Evolutionary conservation across 2,329 filamentous ascomycete genomes (phyloP), one percentile per base, ranked within the genome.

Genomic region (Fusarium sp.): DNA sequence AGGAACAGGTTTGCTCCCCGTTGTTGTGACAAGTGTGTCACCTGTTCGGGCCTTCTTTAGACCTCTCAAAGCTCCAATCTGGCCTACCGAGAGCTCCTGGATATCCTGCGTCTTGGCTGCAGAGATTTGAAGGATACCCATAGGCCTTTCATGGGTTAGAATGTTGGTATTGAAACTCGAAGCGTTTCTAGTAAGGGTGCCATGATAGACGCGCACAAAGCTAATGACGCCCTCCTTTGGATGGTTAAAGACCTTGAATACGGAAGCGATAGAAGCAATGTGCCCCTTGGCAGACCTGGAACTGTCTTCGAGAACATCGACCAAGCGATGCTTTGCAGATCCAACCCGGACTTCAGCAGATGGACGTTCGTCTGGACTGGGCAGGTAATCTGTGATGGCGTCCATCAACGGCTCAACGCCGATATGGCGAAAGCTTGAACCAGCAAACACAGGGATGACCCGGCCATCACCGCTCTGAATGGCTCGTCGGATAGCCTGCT

Each of bases 181-280:
- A 9, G 87, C 83, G 65, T 92, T 92, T 42, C 88, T 88, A 54
- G 87, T 85, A 49, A 99, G 79, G 2, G 86, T 84, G 9, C 95
- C 95, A 23, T 92, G 91, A 75, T 98, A 98, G 8, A 97, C 92
- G 36, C 95, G 88, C 9, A 98, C 89, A 71, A 96, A 98, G 61
- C 96, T 93, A 56, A 98, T 82, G 49, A 96, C 89, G 15, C 95
- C 95, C 53, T 93, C 88, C 63, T 89, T 89, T 9, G 90, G 80
- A 70, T 98, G 94, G 65, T 94, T 90, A 63, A 95, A 92, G 6
- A 98, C 95, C 76, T 99, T 99, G 84, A 98, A 99, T 2, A 98
- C 85, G 14, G 89, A 91, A 23, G 86, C 83, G 3, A 86, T 77
- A 6, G 82, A 78, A 9, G 79, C 76, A 23, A 80, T 69, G 1